Percentiles rank a stretch among this genome's conserved stretches.
Conservation (phyloP, 305 asterid genomes). For the Coffea humblotiana region DNA sequence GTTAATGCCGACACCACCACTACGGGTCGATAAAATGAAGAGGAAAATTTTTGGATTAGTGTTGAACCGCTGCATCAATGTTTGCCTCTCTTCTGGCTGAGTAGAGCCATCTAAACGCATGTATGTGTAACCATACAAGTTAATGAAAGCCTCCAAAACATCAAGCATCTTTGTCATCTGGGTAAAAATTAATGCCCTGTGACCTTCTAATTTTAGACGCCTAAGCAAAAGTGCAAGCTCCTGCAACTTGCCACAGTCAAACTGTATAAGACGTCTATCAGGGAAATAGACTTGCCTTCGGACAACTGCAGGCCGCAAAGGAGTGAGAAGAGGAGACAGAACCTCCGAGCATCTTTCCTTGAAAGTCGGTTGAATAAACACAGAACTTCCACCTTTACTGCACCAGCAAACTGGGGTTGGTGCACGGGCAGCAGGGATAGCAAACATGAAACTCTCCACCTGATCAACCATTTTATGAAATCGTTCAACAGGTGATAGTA, state of each 20-base stretch:
- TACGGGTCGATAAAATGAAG: conserved; percentile 95
- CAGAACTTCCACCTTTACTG: conserved; percentile 69
- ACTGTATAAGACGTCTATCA: conserved; percentile 95
- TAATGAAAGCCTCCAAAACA: conserved; percentile 94
- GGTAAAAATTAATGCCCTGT: conserved; percentile 94
- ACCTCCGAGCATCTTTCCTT: conserved; percentile 58
- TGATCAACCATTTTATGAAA: conserved; percentile 65
- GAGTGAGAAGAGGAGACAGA: conserved; percentile 73
- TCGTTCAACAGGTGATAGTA: conserved; percentile 90
- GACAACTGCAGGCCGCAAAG: conserved; percentile 96
- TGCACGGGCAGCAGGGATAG: conserved; percentile 99
- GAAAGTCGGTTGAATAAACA: conserved; percentile 57
- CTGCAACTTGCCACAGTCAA: conserved; percentile 98
- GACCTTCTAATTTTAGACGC: conserved; percentile 90
- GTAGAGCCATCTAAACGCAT: conserved; percentile 99
- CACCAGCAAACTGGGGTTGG: conserved; percentile 94
- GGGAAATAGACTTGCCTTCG: conserved; percentile 99
- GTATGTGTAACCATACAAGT: conserved; percentile 94
- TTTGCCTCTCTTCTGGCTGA: conserved; percentile 97
- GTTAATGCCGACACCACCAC: conserved; percentile 99
- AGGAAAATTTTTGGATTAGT: conserved; percentile 90
- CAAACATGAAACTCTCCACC: conserved; percentile 97
- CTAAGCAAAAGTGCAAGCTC: conserved; percentile 91
- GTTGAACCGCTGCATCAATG: conserved; percentile 97
- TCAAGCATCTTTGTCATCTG: conserved; percentile 99